phyloP scores from a whole-genome alignment of 352 stramenopile genomes.

The Globisporangium sylvaticum region DNA sequence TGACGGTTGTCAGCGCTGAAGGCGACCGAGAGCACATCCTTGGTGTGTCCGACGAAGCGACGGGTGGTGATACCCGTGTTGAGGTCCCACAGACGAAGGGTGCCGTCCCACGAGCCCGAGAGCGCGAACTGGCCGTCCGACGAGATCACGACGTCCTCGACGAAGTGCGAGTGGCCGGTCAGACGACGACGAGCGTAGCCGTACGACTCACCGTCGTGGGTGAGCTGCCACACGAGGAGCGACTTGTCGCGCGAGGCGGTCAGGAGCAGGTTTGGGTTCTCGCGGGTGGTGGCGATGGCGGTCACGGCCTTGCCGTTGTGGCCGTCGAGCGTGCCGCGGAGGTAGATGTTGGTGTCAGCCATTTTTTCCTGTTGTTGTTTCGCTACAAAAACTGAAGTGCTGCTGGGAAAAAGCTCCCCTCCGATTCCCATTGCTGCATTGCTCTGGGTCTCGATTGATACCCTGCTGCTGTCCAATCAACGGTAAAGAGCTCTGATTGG shows the following conservation, averaged over 20 bases:
- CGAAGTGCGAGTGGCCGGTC: conserved; percentile 99
- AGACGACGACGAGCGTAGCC: conserved; percentile 96
- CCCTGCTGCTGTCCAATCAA: conserved; percentile 13
- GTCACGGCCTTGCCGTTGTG: conserved; percentile 91
- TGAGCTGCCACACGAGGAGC: conserved; percentile 86
- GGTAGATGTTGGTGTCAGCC: conserved; percentile 84
- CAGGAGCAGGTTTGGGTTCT: conserved; percentile 99
- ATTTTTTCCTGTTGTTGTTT: conserved; percentile 29
- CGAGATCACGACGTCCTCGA: conserved; percentile 99
- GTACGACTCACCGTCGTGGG: conserved; percentile 97
- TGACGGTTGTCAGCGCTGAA: conserved; percentile 99
- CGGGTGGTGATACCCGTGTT: conserved; percentile 98
- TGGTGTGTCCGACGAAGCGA: conserved; percentile 99
- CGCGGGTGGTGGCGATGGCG: conserved; percentile 96
- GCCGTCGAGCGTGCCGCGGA: conserved; percentile 82
- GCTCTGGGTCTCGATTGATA: neutral
- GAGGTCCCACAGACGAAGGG: conserved; percentile 99
- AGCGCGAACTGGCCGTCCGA: conserved; percentile 99
- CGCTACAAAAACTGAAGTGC: conserved; percentile 21
- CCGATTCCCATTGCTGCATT: neutral
- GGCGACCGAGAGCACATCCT: conserved; percentile 99
- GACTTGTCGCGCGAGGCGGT: conserved; percentile 98
- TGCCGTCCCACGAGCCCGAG: conserved; percentile 98
- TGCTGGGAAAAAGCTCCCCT: neutral
- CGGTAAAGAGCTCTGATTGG: neutral